A percentile compares a stretch with the other conserved stretches of the same genome.
Conservation (phyloP, 2,329 filamentous ascomycete species). For the Alternaria infectoria region DNA sequence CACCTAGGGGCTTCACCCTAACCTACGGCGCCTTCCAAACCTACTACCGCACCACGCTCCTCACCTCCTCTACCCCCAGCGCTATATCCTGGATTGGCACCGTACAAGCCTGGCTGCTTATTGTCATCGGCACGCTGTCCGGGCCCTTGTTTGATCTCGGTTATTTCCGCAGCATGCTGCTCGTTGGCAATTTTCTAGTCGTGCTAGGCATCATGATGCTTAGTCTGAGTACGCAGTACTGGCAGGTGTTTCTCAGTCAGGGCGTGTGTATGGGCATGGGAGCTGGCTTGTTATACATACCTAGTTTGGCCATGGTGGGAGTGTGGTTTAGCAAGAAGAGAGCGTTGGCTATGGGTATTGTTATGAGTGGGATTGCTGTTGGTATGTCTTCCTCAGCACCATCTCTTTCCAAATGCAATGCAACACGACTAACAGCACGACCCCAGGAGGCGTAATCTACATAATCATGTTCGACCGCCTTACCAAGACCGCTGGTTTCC, state of each 20-base stretch:
- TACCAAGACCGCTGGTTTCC: conserved; percentile 35
- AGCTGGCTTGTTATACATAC: conserved; percentile 46
- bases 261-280: conserved; percentile 57
- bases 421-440: conserved; percentile 7
- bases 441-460: conserved; percentile 44
- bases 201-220: conserved; percentile 70
- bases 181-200: conserved; percentile 58
- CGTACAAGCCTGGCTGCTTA: conserved; percentile 56
- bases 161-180: conserved; percentile 54
- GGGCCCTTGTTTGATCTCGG: conserved; percentile 57
- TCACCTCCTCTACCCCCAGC: conserved; percentile 43
- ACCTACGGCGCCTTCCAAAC: conserved; percentile 54
- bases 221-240: conserved; percentile 61
- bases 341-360: conserved; percentile 43
- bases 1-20: conserved; percentile 49
- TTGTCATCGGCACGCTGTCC: conserved; percentile 58
- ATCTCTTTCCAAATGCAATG: too few species aligned
- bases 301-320: conserved; percentile 45
- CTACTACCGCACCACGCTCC: conserved; percentile 53
- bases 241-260: conserved; percentile 62
- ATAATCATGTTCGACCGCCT: conserved; percentile 46
- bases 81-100: conserved; percentile 57
- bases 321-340: conserved; percentile 46
- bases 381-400: conserved; percentile 25
- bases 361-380: conserved; percentile 49